Percentiles rank a stretch among this genome's conserved stretches.
phyloP scores from a whole-genome alignment of 106 monocot species.

The Ottelia alismoides region DNA sequence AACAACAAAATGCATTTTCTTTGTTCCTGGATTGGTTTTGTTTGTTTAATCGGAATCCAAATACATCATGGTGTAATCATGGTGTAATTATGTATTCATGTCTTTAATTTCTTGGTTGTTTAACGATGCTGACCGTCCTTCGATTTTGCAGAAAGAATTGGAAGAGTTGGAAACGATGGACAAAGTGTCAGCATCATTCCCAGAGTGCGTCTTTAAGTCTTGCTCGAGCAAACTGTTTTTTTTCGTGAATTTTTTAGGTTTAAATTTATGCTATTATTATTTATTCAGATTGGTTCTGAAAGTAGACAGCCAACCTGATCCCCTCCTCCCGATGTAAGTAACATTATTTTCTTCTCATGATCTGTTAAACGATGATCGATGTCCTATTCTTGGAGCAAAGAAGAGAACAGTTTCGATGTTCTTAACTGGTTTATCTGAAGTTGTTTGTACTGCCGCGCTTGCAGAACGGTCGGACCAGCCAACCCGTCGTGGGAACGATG shows the following conservation, averaged over 20 bases:
- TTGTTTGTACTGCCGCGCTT: neutral
- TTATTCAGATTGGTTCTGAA: constrained; percentile 42
- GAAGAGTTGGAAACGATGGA: constrained; percentile 50
- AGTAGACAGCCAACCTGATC: constrained; percentile 49
- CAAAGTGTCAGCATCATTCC: constrained; percentile 35
- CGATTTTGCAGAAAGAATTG: constrained; percentile 61
- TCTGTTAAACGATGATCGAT: neutral
- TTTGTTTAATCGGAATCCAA: too few species aligned
- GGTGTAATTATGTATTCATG: too few species aligned
- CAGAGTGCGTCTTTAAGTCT: constrained; percentile 39
- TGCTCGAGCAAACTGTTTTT: neutral
- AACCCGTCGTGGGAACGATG: constrained; percentile 52
- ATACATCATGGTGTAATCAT: too few species aligned
- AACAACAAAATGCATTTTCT: too few species aligned
- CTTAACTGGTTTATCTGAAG: neutral
- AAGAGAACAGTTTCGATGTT: too few species aligned
- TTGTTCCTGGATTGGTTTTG: too few species aligned
- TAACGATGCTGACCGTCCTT: too few species aligned
- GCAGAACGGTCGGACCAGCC: constrained; percentile 53
- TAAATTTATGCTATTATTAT: neutral
- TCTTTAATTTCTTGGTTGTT: too few species aligned
- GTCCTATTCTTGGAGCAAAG: neutral
- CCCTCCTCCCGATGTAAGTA: constrained; percentile 64
- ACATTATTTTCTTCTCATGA: neutral
- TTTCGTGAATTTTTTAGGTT: neutral